Conservation (phyloP, 2,329 filamentous ascomycete species). For the Polychaeton citri region DNA sequence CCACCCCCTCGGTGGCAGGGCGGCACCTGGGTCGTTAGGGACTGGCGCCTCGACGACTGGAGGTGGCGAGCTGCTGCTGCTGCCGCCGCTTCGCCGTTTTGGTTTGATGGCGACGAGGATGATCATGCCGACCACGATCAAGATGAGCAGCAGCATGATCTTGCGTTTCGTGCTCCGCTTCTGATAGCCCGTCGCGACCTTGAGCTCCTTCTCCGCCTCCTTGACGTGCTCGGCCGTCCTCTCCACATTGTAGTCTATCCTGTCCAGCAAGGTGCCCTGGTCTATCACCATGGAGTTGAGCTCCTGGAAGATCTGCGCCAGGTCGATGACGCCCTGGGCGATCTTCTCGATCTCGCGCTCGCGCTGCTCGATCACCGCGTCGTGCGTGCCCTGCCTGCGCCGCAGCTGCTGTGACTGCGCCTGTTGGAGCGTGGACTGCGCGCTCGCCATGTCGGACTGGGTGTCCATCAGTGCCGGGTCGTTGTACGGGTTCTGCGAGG, state of each 20-base stretch:
- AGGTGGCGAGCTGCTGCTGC: conserved; percentile 2
- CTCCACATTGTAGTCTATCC: conserved; percentile 77
- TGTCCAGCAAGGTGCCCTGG: conserved; percentile 38
- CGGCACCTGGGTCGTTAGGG: conserved; percentile 8
- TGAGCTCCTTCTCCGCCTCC: conserved; percentile 81
- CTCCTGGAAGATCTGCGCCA: conserved; percentile 93
- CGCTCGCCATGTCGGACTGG: conserved; percentile 83
- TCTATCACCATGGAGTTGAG: conserved; percentile 73
- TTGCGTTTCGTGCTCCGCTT: conserved; percentile 79
- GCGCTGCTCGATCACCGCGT: conserved; percentile 74
- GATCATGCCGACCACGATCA: conserved; percentile 76
- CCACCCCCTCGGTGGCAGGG: conserved; percentile 5
- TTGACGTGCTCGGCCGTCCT: conserved; percentile 89
- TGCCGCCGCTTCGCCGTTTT: conserved; percentile 27
- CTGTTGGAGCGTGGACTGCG: conserved; percentile 75
- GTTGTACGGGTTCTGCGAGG: conserved; percentile 51
- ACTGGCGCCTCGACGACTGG: conserved; percentile 6
- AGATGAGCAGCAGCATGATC: conserved; percentile 73
- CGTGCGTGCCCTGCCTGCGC: conserved; percentile 55
- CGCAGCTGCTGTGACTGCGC: conserved; percentile 48
- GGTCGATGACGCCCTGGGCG: conserved; percentile 91
- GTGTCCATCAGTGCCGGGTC: conserved; percentile 87
- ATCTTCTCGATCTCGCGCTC: conserved; percentile 97
- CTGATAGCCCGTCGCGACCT: conserved; percentile 78
- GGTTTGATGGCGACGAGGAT: conserved; percentile 74